Percentiles rank a stretch among this genome's conserved stretches.
These are phyloP conservation scores for Eutypella sp. DNA, from an alignment of 2,329 filamentous ascomycete species.

Conservation along the genomic window DNA sequence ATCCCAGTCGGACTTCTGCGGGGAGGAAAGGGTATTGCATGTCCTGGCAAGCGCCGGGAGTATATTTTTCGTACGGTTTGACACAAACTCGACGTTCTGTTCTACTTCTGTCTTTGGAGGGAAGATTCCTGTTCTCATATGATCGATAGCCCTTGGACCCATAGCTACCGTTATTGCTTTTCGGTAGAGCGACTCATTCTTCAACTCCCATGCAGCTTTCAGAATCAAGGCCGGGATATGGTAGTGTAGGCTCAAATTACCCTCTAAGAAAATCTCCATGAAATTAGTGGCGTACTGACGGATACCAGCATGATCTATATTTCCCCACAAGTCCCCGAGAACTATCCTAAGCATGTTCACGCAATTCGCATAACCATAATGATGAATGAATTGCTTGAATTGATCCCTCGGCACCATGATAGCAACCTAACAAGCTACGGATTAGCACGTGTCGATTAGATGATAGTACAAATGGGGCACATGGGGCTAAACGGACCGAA, in stretches of 20 bases:
- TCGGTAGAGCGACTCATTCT: not conserved
- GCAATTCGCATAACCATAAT: not conserved
- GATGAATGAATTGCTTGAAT: not conserved
- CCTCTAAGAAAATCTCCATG: not conserved
- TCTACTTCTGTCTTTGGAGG: not conserved
- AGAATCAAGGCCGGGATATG: not conserved
- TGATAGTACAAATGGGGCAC: not conserved
- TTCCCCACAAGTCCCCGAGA: not conserved
- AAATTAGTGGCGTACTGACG: not conserved
- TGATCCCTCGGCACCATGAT: conserved; percentile 7
- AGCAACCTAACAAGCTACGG: conserved; percentile 3
- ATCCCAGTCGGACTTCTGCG: not conserved
- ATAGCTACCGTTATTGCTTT: not conserved
- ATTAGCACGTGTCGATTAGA: not conserved
- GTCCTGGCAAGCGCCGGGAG: not conserved
- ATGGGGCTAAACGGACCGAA: conserved; percentile 7
- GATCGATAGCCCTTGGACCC: not conserved
- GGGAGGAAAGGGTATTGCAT: not conserved
- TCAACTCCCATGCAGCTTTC: not conserved
- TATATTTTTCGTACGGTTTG: not conserved
- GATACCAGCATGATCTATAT: not conserved
- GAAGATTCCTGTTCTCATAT: not conserved
- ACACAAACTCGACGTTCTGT: not conserved
- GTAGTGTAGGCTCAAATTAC: not conserved
- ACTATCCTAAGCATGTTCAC: not conserved